Percentiles rank a stretch among this genome's conserved stretches.
phyloP scores from a whole-genome alignment of 805 yeast species.

The Candida peoriensis region DNA sequence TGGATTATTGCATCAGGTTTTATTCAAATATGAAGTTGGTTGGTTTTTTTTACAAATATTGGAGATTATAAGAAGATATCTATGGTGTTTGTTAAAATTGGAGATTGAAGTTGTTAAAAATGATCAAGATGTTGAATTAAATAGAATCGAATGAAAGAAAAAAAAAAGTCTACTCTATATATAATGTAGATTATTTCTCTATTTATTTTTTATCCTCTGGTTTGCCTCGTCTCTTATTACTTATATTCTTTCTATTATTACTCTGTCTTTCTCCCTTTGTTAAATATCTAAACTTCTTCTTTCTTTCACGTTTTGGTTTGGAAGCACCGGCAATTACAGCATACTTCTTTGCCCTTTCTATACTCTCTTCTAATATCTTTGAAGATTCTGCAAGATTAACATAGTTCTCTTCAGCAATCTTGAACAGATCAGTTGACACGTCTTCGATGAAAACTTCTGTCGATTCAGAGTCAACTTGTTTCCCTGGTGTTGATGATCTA shows the following conservation, averaged over 20 bases:
- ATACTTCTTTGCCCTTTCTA: conserved; percentile 76
- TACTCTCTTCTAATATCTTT: conserved; percentile 66
- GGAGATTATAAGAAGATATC: conserved; percentile 79
- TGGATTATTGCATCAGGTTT: conserved; percentile 6
- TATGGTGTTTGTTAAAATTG: conserved; percentile 83
- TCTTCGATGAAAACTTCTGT: conserved; percentile 45
- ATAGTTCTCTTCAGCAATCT: conserved; percentile 56
- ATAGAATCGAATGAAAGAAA: conserved; percentile 10
- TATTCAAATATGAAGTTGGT: conserved; percentile 48
- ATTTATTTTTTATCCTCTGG: neutral
- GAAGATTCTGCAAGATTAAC: conserved; percentile 69
- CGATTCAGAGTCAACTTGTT: too few species aligned
- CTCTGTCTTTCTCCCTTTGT: conserved; percentile 71
- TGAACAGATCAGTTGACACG: conserved; percentile 50
- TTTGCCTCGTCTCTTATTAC: conserved; percentile 32
- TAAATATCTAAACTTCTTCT: conserved; percentile 85
- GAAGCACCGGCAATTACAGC: conserved; percentile 46
- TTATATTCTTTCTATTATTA: conserved; percentile 44
- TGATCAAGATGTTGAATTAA: conserved; percentile 25
- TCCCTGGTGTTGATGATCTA: conserved; percentile 12
- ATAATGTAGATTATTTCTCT: neutral
- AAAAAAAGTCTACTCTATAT: neutral
- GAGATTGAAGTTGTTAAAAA: conserved; percentile 54
- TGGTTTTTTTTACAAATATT: conserved; percentile 62
- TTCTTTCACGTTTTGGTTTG: conserved; percentile 33